Conservation (phyloP, 345 rosid species). For the Pugionium cornutum region DNA sequence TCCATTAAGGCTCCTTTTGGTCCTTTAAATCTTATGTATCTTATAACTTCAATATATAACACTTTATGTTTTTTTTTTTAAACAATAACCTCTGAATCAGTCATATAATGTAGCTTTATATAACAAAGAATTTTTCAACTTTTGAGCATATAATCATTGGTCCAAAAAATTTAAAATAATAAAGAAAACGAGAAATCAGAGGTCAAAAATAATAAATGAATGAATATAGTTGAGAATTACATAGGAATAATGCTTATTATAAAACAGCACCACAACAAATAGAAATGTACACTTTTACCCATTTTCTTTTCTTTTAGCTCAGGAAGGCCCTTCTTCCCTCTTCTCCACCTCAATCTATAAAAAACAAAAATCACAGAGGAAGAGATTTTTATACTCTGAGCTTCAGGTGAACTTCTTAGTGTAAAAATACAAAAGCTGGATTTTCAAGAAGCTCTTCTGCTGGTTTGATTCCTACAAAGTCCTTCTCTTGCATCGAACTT, state of each 20-base stretch:
- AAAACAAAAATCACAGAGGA: conserved; percentile 4
- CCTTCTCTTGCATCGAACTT: conserved; percentile 80
- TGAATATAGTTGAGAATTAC: conserved; percentile 30
- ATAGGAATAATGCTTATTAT: conserved; percentile 4
- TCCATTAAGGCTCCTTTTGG: no score
- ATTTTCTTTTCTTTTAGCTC: conserved; percentile 32
- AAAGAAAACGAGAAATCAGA: conserved; percentile 5
- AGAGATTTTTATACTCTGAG: conserved; percentile 31
- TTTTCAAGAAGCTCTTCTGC: conserved; percentile 83
- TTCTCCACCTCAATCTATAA: conserved; percentile 23
- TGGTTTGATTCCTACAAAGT: conserved; percentile 78
- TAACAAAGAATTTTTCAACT: neutral
- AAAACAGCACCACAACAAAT: conserved; percentile 32
- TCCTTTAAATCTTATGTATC: no score
- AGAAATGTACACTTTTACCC: conserved; percentile 36
- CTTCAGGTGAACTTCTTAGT: conserved; percentile 43
- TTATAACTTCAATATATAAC: no score
- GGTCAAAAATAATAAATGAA: conserved; percentile 42
- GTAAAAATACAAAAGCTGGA: conserved; percentile 85
- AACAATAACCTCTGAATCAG: neutral
- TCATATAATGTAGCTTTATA: neutral
- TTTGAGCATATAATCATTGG: conserved; percentile 23
- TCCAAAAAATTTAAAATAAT: conserved; percentile 6
- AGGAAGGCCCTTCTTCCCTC: conserved; percentile 6
- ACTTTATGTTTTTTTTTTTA: neutral